These are phyloP conservation scores for Zelopaecilomyces penicillatus DNA, from an alignment of 2,329 filamentous ascomycete genomes.

Conservation along the genomic window DNA sequence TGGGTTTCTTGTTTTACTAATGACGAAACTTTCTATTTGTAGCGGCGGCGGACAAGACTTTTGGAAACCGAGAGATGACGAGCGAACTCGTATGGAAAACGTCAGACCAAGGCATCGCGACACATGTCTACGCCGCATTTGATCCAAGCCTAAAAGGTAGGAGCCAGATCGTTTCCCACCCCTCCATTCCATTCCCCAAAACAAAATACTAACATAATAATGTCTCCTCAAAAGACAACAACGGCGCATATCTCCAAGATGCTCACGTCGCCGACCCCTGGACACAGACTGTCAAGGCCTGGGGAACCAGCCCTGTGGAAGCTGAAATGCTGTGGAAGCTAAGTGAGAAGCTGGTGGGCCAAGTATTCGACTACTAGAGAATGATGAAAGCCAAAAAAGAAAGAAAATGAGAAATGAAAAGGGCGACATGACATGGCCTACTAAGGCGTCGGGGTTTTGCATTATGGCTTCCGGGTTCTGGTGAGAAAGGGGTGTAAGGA, in stretches of 20 bases:
- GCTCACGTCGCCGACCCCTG: constrained; percentile 24
- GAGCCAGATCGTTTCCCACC: neutral
- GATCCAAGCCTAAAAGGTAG: constrained; percentile 24
- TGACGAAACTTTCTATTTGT: too few species aligned
- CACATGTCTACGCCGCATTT: constrained; percentile 28
- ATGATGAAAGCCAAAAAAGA: too few species aligned
- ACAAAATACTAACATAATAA: neutral
- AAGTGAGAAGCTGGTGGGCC: constrained; percentile 36
- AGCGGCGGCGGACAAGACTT: too few species aligned
- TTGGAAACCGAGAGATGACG: too few species aligned
- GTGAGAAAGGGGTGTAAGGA: too few species aligned
- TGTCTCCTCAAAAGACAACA: constrained; percentile 16
- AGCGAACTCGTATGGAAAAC: constrained; percentile 1
- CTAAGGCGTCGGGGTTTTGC: too few species aligned
- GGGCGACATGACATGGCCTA: too few species aligned
- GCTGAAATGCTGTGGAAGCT: constrained; percentile 38
- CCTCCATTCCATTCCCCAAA: neutral
- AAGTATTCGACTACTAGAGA: constrained; percentile 26
- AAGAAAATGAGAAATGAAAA: too few species aligned
- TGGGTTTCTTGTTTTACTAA: too few species aligned
- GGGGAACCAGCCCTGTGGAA: constrained; percentile 23
- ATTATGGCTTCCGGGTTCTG: too few species aligned
- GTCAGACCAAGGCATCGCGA: constrained; percentile 22
- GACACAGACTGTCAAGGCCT: constrained; percentile 19
- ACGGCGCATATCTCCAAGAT: constrained; percentile 24